phyloP scores from a whole-genome alignment of 306 rosid genomes.

The apple (Malus domestica) region ASM211411v1 NC_041801.1:2677501-2678000 shows the following conservation, averaged over 20 bases:
- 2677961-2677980: background rate
- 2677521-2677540: too few relatives aligned
- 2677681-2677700: background rate
- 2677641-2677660: background rate
- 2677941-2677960: constrained; percentile 7
- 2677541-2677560: too few relatives aligned
- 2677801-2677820: constrained; percentile 1
- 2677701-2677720: background rate
- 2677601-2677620: too few relatives aligned
- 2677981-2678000: constrained; percentile 18
- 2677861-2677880: background rate
- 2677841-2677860: background rate
- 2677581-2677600: too few relatives aligned
- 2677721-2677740: background rate
- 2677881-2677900: background rate
- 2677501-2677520: too few relatives aligned
- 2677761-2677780: constrained; percentile 3
- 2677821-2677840: background rate
- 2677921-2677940: constrained; percentile 16
- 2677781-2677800: constrained; percentile 5
- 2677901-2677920: constrained; percentile 13
- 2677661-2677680: background rate
- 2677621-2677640: too few relatives aligned
- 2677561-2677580: too few relatives aligned
- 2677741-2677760: background rate